A percentile compares a stretch with the other conserved stretches of the same genome.
phyloP scores from a whole-genome alignment of 345 rosid species.

The Turnera subulata region DNA sequence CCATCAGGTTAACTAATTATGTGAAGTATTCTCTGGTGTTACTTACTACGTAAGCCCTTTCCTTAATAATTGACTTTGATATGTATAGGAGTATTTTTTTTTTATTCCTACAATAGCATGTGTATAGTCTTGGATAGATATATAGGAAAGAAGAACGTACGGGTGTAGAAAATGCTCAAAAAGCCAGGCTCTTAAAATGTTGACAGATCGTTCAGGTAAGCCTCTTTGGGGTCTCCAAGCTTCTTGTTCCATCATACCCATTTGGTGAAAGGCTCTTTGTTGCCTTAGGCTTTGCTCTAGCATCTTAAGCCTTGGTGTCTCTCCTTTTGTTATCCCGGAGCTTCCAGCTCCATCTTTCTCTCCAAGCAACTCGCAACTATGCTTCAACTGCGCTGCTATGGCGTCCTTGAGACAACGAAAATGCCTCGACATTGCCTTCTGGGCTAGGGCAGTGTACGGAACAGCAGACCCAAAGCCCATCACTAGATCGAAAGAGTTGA shows the following conservation, averaged over 20 bases:
- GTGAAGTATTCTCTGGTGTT: constrained; percentile 1
- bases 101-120: too few relatives aligned
- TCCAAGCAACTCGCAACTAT: constrained; percentile 73
- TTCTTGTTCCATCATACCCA: constrained; percentile 98
- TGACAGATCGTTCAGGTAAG: constrained; percentile 95
- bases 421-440: constrained; percentile 97
- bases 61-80: too few relatives aligned
- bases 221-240: constrained; percentile 98
- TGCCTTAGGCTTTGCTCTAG: constrained; percentile 88
- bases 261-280: constrained; percentile 83
- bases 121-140: too few relatives aligned
- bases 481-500: constrained; percentile 88
- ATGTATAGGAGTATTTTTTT: too few relatives aligned
- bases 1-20: constrained; percentile 3
- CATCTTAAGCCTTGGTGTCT: constrained; percentile 78
- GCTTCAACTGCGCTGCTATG: constrained; percentile 59
- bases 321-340: constrained; percentile 84
- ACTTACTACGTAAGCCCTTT: too few relatives aligned
- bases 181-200: constrained; percentile 92
- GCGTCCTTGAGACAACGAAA: constrained; percentile 92
- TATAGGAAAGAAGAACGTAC: constrained; percentile 44
- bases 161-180: constrained; percentile 99
- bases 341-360: constrained; percentile 68
- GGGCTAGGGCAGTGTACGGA: constrained; percentile 91
- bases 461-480: constrained; percentile 90